Evolutionary conservation across 306 rosid species (phyloP), one percentile per base, ranked within the genome.

Genomic region (Quercus variabilis): DNA sequence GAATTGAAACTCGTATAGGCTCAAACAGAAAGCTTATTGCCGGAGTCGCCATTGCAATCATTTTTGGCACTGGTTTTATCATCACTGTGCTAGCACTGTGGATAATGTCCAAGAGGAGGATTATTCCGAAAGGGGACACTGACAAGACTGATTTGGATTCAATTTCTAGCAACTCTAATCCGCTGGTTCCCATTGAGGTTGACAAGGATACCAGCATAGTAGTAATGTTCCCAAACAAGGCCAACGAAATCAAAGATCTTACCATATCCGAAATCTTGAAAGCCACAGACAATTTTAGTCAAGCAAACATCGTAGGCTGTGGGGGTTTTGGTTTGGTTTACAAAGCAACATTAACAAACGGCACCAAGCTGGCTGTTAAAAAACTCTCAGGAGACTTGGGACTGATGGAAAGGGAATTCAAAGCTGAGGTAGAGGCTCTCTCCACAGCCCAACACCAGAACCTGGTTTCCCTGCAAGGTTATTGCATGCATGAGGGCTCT

Each of bases 301-400:
- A 94, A 69, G 94, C 97, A 43, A 92, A 94, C 88, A 94, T 94
- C 57, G 76, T 94, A 35, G 98, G 97, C 49, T 94, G 98, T 55
- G 98, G 98, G 10, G 98, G 98, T 63, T 94, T 92, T 79, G 98
- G 98, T 76, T 87, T 94, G 89, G 98, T 94, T 79, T 94, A 92
- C 80, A 94, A 88, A 78, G 98, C 98, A 81, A 89, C 85, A 19
- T 81, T 94, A 72, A 85, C 90, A 28, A 80, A 91, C 75, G 98
- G 97, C 76, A 88, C 87, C 33, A 87, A 74, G 30, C 78, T 94
- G 62, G 98, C 98, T 76, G 87, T 94, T 80, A 94, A 94, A 88
- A 94, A 91, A 73, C 97, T 92, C 80, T 94, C 98, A 65, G 98
- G 98, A 72, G 97, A 94, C 81, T 71, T 90, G 85, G 98, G 97